Evolutionary conservation across 2,329 filamentous ascomycete genomes (phyloP), one percentile per base, ranked within the genome.

Genomic region (Sclerotinia glacialis): DNA sequence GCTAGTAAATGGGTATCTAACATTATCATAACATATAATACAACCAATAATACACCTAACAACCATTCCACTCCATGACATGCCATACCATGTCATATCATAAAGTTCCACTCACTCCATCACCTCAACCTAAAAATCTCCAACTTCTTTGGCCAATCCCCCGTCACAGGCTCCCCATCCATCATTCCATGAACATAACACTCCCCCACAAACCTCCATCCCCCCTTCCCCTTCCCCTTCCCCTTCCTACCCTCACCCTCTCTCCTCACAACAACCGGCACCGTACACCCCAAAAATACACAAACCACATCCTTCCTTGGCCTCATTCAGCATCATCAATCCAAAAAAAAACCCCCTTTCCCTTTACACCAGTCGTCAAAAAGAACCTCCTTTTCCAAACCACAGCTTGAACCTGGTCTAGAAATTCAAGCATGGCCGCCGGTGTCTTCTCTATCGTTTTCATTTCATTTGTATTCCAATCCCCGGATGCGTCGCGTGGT

Each of bases 161-260:
- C 49, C 16, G 49, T 40, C 11, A 63, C 49, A 21, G 60, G 49
- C 37, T 63, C 60, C 2, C 69, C 67, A 53, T 69, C 71, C 71
- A 72, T 72, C 67, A 70, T 70, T 2, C 67, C 70, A 63, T 71
- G 65, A 11, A 70, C 68, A 63, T 69, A 72, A n/a, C 67, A 70
- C 47, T 70, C 71, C 2, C 71, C 71, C 37, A 71, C 53, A 18
- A 72, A 67, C 26, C 52, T 49, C 28, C 23, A 69, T 5, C 18
- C 55, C 26, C 61, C 34, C 11, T 28, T 23, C 3, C 34, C 53
- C 18, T 16, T 34, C 31, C 58, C 42, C 14, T 34, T 26, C 4
- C 40, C 56, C 12, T 28, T 52, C 26, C 34, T 52, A 21, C 40
- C 21, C 12, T 26, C 56, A 7, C 56, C 42, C 31, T 59, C 31